These are phyloP conservation scores for Trifolium subterraneum DNA, from an alignment of 306 rosid species.

Conservation along the genomic window DNA sequence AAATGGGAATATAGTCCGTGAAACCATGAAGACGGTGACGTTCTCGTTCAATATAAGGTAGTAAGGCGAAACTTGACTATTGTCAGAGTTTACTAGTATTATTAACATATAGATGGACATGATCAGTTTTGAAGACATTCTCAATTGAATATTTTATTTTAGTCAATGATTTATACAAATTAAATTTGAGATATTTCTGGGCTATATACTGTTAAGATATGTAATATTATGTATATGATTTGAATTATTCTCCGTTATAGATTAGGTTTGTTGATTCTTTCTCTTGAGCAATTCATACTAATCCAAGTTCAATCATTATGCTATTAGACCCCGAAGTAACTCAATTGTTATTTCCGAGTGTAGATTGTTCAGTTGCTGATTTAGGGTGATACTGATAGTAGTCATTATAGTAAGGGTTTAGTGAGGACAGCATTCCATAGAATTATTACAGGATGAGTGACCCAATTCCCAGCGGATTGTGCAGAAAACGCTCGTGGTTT, in stretches of 20 bases:
- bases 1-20: slow-evolving; percentile 97
- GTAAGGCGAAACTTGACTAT: background rate
- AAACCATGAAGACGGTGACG: slow-evolving; percentile 98
- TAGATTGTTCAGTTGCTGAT: too few species aligned
- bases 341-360: too few species aligned
- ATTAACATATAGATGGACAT: background rate
- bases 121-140: background rate
- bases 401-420: too few species aligned
- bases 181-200: background rate
- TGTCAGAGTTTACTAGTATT: background rate
- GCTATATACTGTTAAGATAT: background rate
- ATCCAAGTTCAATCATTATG: slow-evolving; percentile 39
- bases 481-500: too few species aligned
- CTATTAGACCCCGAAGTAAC: too few species aligned
- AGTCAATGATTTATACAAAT: background rate
- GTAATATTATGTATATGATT: background rate
- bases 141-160: background rate
- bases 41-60: slow-evolving; percentile 98
- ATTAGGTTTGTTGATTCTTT: background rate
- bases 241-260: background rate
- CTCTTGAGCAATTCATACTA: background rate
- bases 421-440: too few species aligned
- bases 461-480: too few species aligned
- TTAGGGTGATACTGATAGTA: too few species aligned
- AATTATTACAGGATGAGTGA: too few species aligned